These are phyloP conservation scores for Trichosporon ovoides DNA, from an alignment of 1,284 basidiomycete species.

Conservation along the genomic window DNA sequence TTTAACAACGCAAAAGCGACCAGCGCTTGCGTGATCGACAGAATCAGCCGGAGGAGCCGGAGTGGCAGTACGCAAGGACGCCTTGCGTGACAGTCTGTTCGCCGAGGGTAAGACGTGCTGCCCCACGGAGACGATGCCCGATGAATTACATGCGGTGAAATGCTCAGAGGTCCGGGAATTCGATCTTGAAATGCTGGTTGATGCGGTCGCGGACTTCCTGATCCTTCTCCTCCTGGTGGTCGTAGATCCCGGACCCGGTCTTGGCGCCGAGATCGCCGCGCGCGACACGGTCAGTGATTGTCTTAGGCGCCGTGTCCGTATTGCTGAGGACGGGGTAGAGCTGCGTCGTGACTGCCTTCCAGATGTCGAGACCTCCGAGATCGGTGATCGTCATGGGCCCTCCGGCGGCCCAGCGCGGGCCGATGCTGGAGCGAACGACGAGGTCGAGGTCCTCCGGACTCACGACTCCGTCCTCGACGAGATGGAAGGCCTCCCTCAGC, in stretches of 20 bases:
- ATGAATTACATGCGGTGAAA: not conserved
- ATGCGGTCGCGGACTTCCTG: slow-evolving; percentile 6
- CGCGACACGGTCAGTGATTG: slow-evolving; percentile 5
- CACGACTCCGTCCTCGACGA: slow-evolving; percentile 15
- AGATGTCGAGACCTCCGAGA: slow-evolving; percentile 14
- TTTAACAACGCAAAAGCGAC: too few relatives aligned
- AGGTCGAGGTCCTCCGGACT: slow-evolving; percentile 12
- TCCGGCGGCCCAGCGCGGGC: slow-evolving; percentile 13
- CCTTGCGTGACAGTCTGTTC: too few relatives aligned
- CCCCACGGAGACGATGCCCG: too few relatives aligned
- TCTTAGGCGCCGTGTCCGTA: not conserved
- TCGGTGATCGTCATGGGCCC: slow-evolving; percentile 17
- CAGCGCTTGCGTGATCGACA: too few relatives aligned
- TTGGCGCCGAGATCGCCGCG: slow-evolving; percentile 11
- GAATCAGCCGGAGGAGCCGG: too few relatives aligned
- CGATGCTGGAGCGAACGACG: slow-evolving; percentile 14
- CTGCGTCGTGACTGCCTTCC: slow-evolving; percentile 14
- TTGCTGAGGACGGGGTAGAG: slow-evolving; percentile 12
- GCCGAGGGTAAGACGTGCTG: too few relatives aligned
- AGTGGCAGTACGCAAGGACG: too few relatives aligned
- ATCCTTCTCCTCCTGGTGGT: slow-evolving; percentile 9
- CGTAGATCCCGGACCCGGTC: slow-evolving; percentile 12
- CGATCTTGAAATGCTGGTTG: slow-evolving; percentile 11
- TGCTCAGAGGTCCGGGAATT: slow-evolving; percentile 8
- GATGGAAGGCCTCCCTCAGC: slow-evolving; percentile 13